These are phyloP conservation scores for Maudiozyma saulgeensis DNA, from an alignment of 805 yeast genomes.

Conservation along the genomic window DNA sequence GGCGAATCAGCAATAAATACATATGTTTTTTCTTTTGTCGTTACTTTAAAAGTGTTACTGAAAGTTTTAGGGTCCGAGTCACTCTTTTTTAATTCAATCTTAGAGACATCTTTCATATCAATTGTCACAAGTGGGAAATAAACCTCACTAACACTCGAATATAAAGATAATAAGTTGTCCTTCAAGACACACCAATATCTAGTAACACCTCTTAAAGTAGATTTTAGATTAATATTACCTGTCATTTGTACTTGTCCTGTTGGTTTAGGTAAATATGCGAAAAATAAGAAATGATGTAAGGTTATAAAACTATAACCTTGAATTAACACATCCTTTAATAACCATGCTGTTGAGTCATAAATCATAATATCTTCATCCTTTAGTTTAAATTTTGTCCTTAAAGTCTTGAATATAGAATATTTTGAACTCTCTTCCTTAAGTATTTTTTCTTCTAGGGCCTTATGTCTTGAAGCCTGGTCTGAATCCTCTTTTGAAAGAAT, in stretches of 20 bases:
- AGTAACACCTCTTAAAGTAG: slow-evolving; percentile 15
- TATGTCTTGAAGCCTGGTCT: not conserved
- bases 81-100: slow-evolving; percentile 40
- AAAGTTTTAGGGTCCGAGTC: slow-evolving; percentile 2
- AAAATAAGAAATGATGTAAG: slow-evolving; percentile 51
- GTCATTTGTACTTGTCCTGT: slow-evolving; percentile 34
- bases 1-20: slow-evolving; percentile 65
- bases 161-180: slow-evolving; percentile 58
- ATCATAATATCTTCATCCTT: slow-evolving; percentile 45
- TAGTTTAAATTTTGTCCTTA: slow-evolving; percentile 31
- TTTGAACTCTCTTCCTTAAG: not conserved
- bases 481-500: not conserved
- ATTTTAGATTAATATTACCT: slow-evolving; percentile 42
- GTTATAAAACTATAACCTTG: slow-evolving; percentile 84
- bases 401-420: not conserved
- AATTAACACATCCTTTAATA: slow-evolving; percentile 67
- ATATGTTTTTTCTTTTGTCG: slow-evolving; percentile 49
- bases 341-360: slow-evolving; percentile 68
- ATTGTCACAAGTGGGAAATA: slow-evolving; percentile 75
- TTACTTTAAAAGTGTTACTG: slow-evolving; percentile 45
- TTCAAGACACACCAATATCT: slow-evolving; percentile 78
- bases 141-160: slow-evolving; percentile 62
- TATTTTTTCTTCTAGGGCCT: not conserved
- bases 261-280: slow-evolving; percentile 65
- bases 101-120: slow-evolving; percentile 54